These are phyloP conservation scores for Corinectria fuckeliana DNA, from an alignment of 2,329 filamentous ascomycete species.

Conservation along the genomic window DNA sequence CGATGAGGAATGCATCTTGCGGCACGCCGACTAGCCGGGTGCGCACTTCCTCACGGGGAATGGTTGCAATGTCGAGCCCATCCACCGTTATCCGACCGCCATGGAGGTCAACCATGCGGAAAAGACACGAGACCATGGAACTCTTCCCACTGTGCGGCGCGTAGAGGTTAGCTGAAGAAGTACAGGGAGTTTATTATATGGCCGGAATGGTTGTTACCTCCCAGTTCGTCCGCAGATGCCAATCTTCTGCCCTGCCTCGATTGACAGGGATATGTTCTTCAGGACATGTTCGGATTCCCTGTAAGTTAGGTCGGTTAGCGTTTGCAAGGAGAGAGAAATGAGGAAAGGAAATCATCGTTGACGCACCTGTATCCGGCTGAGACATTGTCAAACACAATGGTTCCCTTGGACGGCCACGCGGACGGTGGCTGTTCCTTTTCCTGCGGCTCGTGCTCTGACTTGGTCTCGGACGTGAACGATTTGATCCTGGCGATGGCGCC, in stretches of 20 bases:
- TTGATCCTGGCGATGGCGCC: constrained; percentile 37
- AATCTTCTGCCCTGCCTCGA: constrained; percentile 25
- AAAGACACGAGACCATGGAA: constrained; percentile 44
- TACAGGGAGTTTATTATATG: fast-evolving
- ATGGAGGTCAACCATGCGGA: constrained; percentile 53
- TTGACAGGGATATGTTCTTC: constrained; percentile 13
- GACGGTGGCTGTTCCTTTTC: constrained; percentile 55
- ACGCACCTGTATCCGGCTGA: constrained; percentile 24
- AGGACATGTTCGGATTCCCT: constrained; percentile 17
- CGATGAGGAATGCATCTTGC: constrained; percentile 59
- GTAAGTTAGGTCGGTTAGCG: fast-evolving
- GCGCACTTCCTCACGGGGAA: constrained; percentile 37
- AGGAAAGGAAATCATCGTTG: background rate
- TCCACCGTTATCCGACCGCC: constrained; percentile 54
- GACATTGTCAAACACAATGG: constrained; percentile 75
- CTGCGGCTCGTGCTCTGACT: constrained; percentile 21
- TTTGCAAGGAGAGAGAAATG: background rate
- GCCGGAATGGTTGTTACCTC: constrained; percentile 10
- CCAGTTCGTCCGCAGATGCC: constrained; percentile 30
- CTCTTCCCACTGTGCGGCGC: constrained; percentile 54
- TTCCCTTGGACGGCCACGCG: constrained; percentile 84
- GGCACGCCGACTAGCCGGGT: constrained; percentile 50
- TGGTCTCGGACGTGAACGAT: constrained; percentile 23
- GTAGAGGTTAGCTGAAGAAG: background rate
- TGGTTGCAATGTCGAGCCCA: constrained; percentile 44